These are phyloP conservation scores for Filosporella fistucella DNA, from an alignment of 495 filamentous ascomycete genomes.

Conservation along the genomic window DNA sequence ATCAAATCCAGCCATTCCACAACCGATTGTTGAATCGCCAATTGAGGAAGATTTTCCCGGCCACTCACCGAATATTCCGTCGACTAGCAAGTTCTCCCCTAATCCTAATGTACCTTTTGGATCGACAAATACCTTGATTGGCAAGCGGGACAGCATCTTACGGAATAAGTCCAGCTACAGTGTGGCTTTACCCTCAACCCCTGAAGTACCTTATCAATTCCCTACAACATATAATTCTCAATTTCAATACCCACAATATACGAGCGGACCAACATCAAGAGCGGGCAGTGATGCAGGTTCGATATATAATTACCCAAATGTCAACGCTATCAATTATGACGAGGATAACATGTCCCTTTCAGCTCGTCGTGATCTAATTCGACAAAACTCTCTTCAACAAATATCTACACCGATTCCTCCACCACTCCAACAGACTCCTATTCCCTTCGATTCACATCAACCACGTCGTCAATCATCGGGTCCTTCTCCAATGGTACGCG, in stretches of 20 bases:
- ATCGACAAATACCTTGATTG: slow-evolving; percentile 50
- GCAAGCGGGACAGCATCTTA: slow-evolving; percentile 55
- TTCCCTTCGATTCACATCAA: slow-evolving; percentile 52
- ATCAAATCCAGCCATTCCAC: slow-evolving; percentile 33
- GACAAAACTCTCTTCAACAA: slow-evolving; percentile 33
- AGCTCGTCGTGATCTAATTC: slow-evolving; percentile 53
- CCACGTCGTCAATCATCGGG: slow-evolving; percentile 39
- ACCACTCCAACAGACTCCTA: slow-evolving; percentile 20
- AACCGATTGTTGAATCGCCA: slow-evolving; percentile 36
- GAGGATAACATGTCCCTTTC: slow-evolving; percentile 67
- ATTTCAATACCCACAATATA: slow-evolving; percentile 18
- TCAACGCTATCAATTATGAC: slow-evolving; percentile 27
- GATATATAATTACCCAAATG: slow-evolving; percentile 15
- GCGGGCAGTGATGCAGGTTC: slow-evolving; percentile 17
- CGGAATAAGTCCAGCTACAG: slow-evolving; percentile 39
- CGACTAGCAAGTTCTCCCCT: slow-evolving; percentile 16
- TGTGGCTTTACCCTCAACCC: slow-evolving; percentile 25
- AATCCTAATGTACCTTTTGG: slow-evolving; percentile 12
- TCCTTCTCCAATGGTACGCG: slow-evolving; percentile 41
- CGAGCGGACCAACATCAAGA: not conserved
- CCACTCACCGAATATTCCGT: slow-evolving; percentile 13
- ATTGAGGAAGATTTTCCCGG: slow-evolving; percentile 33
- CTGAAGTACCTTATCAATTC: slow-evolving; percentile 3
- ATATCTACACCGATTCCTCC: slow-evolving; percentile 17
- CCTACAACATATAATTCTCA: slow-evolving; percentile 5